A percentile compares a stretch with the other conserved stretches of the same genome.
Conservation (phyloP, 2,329 filamentous ascomycete species). For the Calycina marina region DNA sequence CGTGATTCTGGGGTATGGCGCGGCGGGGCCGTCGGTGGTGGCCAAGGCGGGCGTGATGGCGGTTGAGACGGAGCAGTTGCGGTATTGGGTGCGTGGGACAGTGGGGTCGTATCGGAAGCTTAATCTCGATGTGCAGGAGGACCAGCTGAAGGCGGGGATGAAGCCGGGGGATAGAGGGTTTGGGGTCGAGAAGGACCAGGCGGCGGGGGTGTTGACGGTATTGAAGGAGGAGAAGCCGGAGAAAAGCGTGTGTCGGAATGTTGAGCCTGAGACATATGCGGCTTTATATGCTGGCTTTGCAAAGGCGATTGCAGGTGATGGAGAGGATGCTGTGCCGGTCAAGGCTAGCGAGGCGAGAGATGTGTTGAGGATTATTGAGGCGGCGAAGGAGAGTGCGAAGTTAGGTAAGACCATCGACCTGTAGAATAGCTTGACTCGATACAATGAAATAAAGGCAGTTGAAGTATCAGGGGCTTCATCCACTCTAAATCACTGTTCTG, state of each 20-base stretch:
- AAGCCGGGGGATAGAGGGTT: slow-evolving; percentile 47
- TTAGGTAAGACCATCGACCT: slow-evolving; percentile 26
- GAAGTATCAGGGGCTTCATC: no score
- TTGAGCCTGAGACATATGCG: slow-evolving; percentile 52
- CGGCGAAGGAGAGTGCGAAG: slow-evolving; percentile 37
- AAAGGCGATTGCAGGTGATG: slow-evolving; percentile 30
- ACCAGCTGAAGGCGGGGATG: slow-evolving; percentile 51
- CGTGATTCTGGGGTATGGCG: slow-evolving; percentile 50
- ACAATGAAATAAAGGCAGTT: no score
- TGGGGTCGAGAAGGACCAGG: slow-evolving; percentile 44
- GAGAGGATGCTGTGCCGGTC: slow-evolving; percentile 37
- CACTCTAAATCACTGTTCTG: no score
- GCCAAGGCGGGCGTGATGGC: slow-evolving; percentile 56
- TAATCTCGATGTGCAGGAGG: slow-evolving; percentile 60
- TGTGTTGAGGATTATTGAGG: slow-evolving; percentile 40
- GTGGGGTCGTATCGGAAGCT: slow-evolving; percentile 63
- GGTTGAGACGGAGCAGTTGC: slow-evolving; percentile 51
- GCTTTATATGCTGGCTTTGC: slow-evolving; percentile 47
- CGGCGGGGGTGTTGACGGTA: slow-evolving; percentile 43
- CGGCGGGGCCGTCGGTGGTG: slow-evolving; percentile 44
- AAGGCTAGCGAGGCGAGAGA: slow-evolving; percentile 35
- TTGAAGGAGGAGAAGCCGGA: slow-evolving; percentile 34
- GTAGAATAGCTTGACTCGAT: no score
- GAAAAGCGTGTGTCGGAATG: slow-evolving; percentile 37
- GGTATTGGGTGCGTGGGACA: slow-evolving; percentile 65